Evolutionary conservation across 208 protist species (phyloP).

Genomic region (Trypanosoma platydactyli): DNA sequence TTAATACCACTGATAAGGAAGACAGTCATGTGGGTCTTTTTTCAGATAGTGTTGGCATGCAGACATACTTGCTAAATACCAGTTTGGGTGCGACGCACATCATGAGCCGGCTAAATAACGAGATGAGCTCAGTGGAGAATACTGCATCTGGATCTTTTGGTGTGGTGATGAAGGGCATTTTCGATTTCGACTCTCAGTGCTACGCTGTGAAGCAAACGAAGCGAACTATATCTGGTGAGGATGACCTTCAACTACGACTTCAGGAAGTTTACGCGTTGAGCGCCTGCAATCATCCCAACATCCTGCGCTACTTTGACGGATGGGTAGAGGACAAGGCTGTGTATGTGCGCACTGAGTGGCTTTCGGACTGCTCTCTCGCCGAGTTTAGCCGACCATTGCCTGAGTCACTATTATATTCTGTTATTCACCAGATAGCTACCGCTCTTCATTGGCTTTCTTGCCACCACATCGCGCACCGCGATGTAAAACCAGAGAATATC

Average conservation of each 20-base stretch:
- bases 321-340: slow-evolving; percentile 86
- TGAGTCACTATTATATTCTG: slow-evolving; percentile 41
- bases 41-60: slow-evolving; percentile 25
- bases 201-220: slow-evolving; percentile 87
- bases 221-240: slow-evolving; percentile 64
- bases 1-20: slow-evolving; percentile 9
- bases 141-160: slow-evolving; percentile 72
- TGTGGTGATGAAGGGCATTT: slow-evolving; percentile 49
- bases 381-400: slow-evolving; percentile 38
- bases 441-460: slow-evolving; percentile 78
- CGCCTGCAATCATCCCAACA: slow-evolving; percentile 65
- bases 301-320: slow-evolving; percentile 83
- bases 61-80: slow-evolving; percentile 35
- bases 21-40: slow-evolving; percentile 11
- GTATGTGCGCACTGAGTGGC: slow-evolving; percentile 76
- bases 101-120: slow-evolving; percentile 69
- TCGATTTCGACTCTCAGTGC: slow-evolving; percentile 57
- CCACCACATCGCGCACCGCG: slow-evolving; percentile 76
- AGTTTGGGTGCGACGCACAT: slow-evolving; percentile 39
- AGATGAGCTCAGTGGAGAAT: slow-evolving; percentile 73
- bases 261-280: slow-evolving; percentile 82
- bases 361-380: slow-evolving; percentile 46
- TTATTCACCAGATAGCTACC: slow-evolving; percentile 68
- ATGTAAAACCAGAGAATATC: slow-evolving; percentile 87
- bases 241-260: slow-evolving; percentile 74